A percentile compares a stretch with the other conserved stretches of the same genome.
Conservation (phyloP, 768 basidiomycete species). For the Tylopilus plumbeoviolaceoides region DNA sequence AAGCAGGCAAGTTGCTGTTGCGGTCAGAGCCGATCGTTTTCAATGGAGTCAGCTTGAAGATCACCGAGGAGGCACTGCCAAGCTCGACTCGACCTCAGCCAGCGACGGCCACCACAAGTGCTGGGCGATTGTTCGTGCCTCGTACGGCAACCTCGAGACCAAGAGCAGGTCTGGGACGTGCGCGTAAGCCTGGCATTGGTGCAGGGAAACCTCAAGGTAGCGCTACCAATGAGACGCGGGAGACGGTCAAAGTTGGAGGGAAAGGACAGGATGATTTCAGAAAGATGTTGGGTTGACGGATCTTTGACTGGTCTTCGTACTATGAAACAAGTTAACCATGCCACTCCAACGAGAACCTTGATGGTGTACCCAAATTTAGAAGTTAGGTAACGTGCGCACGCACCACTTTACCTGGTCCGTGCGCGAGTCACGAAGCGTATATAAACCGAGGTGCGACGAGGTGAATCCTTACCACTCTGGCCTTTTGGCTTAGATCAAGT, state of each 20-base stretch:
- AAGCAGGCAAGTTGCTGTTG: constrained; percentile 77
- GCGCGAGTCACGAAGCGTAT: constrained; percentile 8
- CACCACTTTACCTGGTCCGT: constrained; percentile 12
- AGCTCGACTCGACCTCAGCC: constrained; percentile 26
- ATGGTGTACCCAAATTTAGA: not conserved
- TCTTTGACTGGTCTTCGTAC: not conserved
- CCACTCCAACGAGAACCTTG: no score
- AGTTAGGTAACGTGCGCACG: not conserved
- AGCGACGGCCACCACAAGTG: constrained; percentile 34
- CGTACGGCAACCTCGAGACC: constrained; percentile 61
- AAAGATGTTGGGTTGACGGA: constrained; percentile 60
- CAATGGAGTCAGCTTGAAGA: constrained; percentile 52
- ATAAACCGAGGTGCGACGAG: not conserved
- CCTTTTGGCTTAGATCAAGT: constrained; percentile 74
- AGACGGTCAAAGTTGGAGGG: constrained; percentile 10
- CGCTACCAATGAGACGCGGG: constrained; percentile 6
- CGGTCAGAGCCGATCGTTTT: constrained; percentile 69
- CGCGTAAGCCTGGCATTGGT: constrained; percentile 37
- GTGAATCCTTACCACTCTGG: constrained; percentile 30
- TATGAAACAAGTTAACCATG: not conserved
- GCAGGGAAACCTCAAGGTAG: constrained; percentile 14
- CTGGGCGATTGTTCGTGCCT: constrained; percentile 62
- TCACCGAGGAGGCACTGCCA: constrained; percentile 52
- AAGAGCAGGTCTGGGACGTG: constrained; percentile 65
- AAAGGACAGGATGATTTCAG: constrained; percentile 78